Conservation (phyloP, 495 filamentous ascomycete genomes). For the Aspergillus sclerotiicarbonarius region DNA sequence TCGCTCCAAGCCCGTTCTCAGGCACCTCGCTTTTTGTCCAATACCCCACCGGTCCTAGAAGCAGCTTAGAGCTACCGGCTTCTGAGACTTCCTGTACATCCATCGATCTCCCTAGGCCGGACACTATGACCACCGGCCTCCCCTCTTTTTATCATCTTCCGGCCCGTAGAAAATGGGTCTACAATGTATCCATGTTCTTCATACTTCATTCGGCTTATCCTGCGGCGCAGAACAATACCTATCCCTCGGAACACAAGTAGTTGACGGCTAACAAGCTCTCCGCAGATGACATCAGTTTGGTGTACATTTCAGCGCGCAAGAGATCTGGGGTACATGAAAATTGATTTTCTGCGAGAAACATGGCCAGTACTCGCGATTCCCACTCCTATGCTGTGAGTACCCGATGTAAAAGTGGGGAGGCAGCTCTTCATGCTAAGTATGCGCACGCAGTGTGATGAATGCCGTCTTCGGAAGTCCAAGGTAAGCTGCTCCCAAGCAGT, state of each 20-base stretch:
- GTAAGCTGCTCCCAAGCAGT: constrained; percentile 22
- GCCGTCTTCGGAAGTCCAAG: constrained; percentile 49
- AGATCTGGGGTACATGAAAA: constrained; percentile 26
- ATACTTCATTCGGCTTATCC: neutral
- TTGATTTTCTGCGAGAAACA: constrained; percentile 34
- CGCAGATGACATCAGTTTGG: constrained; percentile 38
- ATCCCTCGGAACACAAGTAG: constrained; percentile 5
- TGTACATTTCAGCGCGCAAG: constrained; percentile 38
- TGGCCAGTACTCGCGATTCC: constrained; percentile 48
- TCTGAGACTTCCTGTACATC: constrained; percentile 5
- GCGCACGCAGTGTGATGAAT: constrained; percentile 45
- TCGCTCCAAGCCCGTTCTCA: constrained; percentile 8
- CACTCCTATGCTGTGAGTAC: constrained; percentile 48
- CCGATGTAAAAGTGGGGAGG: neutral
- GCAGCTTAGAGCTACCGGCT: constrained; percentile 4
- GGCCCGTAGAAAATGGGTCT: neutral
- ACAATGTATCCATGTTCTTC: constrained; percentile 4
- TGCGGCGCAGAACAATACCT: neutral
- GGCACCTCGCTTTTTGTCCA: constrained; percentile 12
- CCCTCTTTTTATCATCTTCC: neutral
- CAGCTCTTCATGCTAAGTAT: constrained; percentile 4
- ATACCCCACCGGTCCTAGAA: constrained; percentile 20
- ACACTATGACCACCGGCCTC: neutral
- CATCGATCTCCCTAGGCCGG: neutral
- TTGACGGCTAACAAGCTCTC: constrained; percentile 23